Evolutionary conservation across 2,329 filamentous ascomycete genomes (phyloP).

Genomic region (Monilinia polystroma): DNA sequence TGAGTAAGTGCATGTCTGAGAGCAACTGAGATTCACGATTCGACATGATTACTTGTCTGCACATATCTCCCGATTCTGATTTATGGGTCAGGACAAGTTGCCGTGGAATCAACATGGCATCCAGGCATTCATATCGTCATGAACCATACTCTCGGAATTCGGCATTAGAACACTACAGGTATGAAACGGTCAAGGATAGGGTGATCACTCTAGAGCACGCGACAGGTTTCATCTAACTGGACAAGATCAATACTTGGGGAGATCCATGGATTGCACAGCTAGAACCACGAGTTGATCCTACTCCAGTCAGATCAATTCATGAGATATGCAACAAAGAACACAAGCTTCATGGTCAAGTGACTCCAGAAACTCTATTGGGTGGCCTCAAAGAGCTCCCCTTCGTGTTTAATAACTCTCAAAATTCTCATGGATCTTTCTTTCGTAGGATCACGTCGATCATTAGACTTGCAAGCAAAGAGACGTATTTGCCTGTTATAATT

Average conservation of each 20-base stretch:
- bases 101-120: too few species aligned
- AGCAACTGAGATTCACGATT: too few species aligned
- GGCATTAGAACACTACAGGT: too few species aligned
- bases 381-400: neutral
- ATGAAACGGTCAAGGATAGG: neutral
- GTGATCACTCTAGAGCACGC: neutral
- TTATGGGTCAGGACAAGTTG: too few species aligned
- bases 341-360: neutral
- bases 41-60: too few species aligned
- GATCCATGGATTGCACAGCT: neutral
- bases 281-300: neutral
- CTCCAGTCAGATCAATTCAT: slow-evolving; percentile 4
- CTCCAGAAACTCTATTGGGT: neutral
- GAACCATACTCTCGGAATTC: too few species aligned
- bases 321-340: slow-evolving; percentile 5
- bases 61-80: too few species aligned
- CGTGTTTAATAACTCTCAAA: neutral
- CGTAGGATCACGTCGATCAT: neutral
- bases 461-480: neutral
- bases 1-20: too few species aligned
- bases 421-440: neutral
- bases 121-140: too few species aligned
- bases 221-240: neutral
- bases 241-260: neutral
- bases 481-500: too few species aligned